phyloP scores from a whole-genome alignment of 129 eudicot species.

The Glebionis coronaria region DNA sequence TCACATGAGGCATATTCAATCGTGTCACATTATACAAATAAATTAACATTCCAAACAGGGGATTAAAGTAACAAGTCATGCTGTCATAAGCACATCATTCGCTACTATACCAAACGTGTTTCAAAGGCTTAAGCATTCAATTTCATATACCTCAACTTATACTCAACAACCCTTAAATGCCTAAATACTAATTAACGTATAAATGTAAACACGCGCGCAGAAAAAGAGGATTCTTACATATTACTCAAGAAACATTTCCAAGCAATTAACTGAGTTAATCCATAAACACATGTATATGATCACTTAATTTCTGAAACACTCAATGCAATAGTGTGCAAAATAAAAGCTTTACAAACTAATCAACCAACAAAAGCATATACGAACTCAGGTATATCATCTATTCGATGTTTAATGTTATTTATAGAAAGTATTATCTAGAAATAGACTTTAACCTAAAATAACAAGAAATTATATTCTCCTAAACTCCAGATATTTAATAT shows the following conservation, averaged over 20 bases:
- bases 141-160: neutral
- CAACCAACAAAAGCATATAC: neutral
- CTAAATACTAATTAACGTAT: neutral
- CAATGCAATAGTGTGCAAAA: constrained; percentile 5
- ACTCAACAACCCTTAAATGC: neutral
- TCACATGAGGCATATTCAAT: neutral
- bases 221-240: neutral
- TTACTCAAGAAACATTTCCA: neutral
- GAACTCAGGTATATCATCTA: neutral
- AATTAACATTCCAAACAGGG: neutral
- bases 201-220: neutral
- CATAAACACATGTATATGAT: neutral
- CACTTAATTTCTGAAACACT: neutral
- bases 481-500: no score
- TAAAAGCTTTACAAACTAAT: neutral
- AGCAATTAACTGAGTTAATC: neutral
- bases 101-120: neutral
- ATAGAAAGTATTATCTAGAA: neutral
- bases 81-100: neutral
- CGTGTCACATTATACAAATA: neutral
- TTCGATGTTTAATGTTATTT: no score
- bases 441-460: neutral
- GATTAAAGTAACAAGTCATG: no score
- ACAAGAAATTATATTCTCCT: no score
- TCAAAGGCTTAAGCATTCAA: neutral